Evolutionary conservation across 179 eudicot species (phyloP).

Genomic region (Gypsophila paniculata): DNA sequence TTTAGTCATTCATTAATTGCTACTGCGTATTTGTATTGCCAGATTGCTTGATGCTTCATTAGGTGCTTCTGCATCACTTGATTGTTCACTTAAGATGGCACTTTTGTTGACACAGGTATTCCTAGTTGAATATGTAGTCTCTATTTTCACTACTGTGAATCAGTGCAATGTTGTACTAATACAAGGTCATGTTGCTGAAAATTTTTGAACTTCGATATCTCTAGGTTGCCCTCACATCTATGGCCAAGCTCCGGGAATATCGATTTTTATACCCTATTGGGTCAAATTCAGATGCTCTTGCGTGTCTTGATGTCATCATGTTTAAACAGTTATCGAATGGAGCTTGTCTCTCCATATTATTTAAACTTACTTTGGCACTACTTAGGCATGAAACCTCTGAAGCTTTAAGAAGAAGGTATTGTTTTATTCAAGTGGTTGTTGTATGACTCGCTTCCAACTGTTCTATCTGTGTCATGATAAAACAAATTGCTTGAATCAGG

Average conservation of each 20-base stretch:
- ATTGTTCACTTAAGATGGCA: constrained; percentile 94
- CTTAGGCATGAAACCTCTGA: constrained; percentile 88
- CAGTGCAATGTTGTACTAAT: not conserved
- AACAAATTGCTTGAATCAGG: constrained; percentile 39
- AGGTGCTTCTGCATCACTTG: constrained; percentile 76
- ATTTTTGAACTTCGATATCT: constrained; percentile 14
- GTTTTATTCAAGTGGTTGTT: constrained; percentile 8
- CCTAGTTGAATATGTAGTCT: not conserved
- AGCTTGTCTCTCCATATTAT: constrained; percentile 74
- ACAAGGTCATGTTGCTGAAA: constrained; percentile 16
- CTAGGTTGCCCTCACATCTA: constrained; percentile 86
- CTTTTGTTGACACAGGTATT: constrained; percentile 73
- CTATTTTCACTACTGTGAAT: not conserved
- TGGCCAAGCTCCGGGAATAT: constrained; percentile 94
- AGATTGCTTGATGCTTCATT: constrained; percentile 94
- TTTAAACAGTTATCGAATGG: constrained; percentile 83
- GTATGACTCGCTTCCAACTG: not conserved
- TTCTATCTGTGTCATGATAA: constrained; percentile 12
- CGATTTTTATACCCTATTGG: constrained; percentile 65
- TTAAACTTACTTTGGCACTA: constrained; percentile 71
- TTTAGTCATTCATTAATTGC: constrained; percentile 10
- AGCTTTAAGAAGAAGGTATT: constrained; percentile 90
- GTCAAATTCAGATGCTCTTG: constrained; percentile 58
- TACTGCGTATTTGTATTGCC: constrained; percentile 19
- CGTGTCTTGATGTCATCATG: constrained; percentile 72